phyloP scores from a whole-genome alignment of 768 basidiomycete species.

The Pisolithus orientalis region DNA sequence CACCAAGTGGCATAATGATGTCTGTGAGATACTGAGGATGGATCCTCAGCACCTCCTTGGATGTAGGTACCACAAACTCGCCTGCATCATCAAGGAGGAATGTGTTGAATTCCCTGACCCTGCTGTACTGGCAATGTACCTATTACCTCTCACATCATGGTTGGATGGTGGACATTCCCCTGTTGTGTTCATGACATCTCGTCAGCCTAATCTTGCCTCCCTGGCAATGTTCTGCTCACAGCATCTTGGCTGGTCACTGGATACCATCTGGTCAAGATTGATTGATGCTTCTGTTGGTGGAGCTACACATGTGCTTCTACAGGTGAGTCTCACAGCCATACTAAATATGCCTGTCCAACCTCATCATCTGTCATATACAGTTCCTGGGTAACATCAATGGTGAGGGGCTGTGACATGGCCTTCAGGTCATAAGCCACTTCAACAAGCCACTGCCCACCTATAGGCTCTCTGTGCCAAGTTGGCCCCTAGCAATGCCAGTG shows the following conservation, averaged over 20 bases:
- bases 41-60: not conserved
- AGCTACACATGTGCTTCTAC: not conserved
- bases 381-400: not conserved
- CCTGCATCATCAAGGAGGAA: not conserved
- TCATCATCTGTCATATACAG: not conserved
- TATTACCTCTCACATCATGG: not conserved
- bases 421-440: not conserved
- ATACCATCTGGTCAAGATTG: not conserved
- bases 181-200: not conserved
- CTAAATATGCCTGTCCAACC: not conserved
- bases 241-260: not conserved
- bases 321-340: not conserved
- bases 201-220: not conserved
- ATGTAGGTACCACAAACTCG: not conserved
- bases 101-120: not conserved
- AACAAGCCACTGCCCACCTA: not conserved
- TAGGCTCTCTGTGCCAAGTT: not conserved
- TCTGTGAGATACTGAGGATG: not conserved
- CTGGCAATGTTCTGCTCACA: not conserved
- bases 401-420: not conserved
- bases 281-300: not conserved
- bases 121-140: not conserved
- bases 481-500: not conserved
- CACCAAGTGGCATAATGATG: not conserved
- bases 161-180: not conserved